Percentiles rank a stretch among this genome's conserved stretches.
Evolutionary conservation across 129 eudicot species (phyloP).

Genomic region (Scalesia atractyloides): DNA sequence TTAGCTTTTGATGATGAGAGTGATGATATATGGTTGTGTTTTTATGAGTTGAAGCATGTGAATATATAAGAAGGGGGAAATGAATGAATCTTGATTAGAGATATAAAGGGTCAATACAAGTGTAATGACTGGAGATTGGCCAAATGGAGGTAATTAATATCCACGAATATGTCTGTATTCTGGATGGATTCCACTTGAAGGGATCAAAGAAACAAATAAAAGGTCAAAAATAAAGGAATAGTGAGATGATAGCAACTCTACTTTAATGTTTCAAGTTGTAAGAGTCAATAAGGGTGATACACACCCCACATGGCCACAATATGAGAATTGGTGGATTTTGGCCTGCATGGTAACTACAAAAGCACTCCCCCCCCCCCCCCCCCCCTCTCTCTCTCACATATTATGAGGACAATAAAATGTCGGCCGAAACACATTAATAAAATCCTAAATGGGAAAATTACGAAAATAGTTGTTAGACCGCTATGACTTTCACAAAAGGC

Average conservation of each 20-base stretch:
- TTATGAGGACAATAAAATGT: not conserved
- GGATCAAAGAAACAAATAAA: slow-evolving; percentile 32
- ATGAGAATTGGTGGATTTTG: slow-evolving; percentile 28
- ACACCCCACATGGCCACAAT: not conserved
- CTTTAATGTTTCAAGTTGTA: slow-evolving; percentile 9
- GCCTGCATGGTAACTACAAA: slow-evolving; percentile 14
- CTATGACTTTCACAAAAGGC: too few relatives aligned
- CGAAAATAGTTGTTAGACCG: too few relatives aligned
- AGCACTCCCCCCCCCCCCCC: not conserved
- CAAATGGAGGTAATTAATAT: slow-evolving; percentile 30
- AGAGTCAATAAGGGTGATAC: slow-evolving; percentile 23
- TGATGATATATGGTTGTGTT: not conserved
- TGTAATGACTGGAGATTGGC: not conserved
- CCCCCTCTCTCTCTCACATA: too few relatives aligned
- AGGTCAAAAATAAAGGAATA: slow-evolving; percentile 8
- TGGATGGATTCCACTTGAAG: slow-evolving; percentile 30
- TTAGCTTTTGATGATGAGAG: not conserved
- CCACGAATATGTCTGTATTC: slow-evolving; percentile 26
- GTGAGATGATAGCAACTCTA: slow-evolving; percentile 5
- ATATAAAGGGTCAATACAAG: slow-evolving; percentile 12
- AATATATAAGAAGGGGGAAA: slow-evolving; percentile 12
- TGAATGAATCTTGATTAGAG: slow-evolving; percentile 25
- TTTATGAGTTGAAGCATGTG: not conserved
- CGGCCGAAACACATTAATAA: not conserved
- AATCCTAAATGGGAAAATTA: too few relatives aligned